Evolutionary conservation across 768 basidiomycete genomes (phyloP).

Genomic region (Xerocomellus intermedius): DNA sequence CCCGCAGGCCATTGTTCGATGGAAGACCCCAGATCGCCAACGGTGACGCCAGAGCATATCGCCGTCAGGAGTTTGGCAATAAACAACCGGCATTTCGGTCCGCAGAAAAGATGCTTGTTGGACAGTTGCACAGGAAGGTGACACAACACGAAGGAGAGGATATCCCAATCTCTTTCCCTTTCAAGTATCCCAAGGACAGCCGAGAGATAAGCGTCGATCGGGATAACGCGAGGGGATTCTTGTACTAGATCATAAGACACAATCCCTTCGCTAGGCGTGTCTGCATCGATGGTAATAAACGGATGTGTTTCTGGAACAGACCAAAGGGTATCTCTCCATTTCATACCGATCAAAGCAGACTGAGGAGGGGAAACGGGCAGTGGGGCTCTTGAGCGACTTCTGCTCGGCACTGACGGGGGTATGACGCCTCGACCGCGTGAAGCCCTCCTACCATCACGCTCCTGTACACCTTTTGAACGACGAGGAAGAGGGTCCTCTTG

Average conservation of each 20-base stretch:
- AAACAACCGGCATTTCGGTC: constrained; percentile 67
- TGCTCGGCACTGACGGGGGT: constrained; percentile 48
- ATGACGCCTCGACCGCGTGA: constrained; percentile 52
- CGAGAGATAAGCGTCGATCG: constrained; percentile 70
- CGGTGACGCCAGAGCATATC: constrained; percentile 65
- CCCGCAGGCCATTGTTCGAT: constrained; percentile 59
- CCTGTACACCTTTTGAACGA: constrained; percentile 48
- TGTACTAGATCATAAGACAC: constrained; percentile 60
- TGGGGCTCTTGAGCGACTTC: constrained; percentile 61
- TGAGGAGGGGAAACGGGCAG: constrained; percentile 31
- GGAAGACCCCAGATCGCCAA: constrained; percentile 52
- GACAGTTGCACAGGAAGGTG: constrained; percentile 88
- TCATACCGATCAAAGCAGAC: constrained; percentile 26
- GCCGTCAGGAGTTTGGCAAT: constrained; percentile 62
- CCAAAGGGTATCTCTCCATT: constrained; percentile 58
- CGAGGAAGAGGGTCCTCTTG: constrained; percentile 36
- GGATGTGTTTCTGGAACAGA: constrained; percentile 62
- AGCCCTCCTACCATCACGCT: constrained; percentile 48
- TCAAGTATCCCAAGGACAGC: constrained; percentile 65
- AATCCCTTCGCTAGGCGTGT: constrained; percentile 66
- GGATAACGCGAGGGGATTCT: constrained; percentile 51
- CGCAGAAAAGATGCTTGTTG: constrained; percentile 97
- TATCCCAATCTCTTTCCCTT: constrained; percentile 84
- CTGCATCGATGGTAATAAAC: constrained; percentile 52
- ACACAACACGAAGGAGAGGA: constrained; percentile 87